These are phyloP conservation scores for Fonsecaea pugnacius DNA, from an alignment of 2,329 filamentous ascomycete genomes.

Conservation along the genomic window DNA sequence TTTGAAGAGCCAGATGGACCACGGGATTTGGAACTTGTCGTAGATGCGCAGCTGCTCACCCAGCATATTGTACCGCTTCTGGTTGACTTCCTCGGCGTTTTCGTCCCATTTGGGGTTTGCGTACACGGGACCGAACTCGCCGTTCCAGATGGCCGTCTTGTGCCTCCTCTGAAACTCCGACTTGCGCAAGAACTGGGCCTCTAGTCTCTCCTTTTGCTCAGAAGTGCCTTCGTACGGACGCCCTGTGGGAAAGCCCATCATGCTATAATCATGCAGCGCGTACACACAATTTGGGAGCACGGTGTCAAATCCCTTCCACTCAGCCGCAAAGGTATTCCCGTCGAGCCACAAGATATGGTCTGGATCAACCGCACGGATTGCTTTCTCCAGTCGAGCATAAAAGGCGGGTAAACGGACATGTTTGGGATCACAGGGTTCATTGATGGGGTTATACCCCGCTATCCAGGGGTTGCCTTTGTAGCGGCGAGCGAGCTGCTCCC, in stretches of 20 bases:
- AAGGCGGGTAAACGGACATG: conserved; percentile 53
- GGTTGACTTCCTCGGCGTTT: conserved; percentile 38
- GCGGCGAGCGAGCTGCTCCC: conserved; percentile 52
- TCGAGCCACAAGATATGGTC: conserved; percentile 54
- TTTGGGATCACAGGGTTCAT: conserved; percentile 56
- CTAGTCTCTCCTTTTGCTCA: conserved; percentile 49
- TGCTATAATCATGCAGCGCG: conserved; percentile 40
- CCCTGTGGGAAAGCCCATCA: conserved; percentile 51
- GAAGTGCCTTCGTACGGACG: conserved; percentile 48
- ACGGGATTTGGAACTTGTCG: conserved; percentile 57
- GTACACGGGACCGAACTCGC: conserved; percentile 58
- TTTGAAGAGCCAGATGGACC: conserved; percentile 66
- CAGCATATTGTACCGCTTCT: conserved; percentile 52
- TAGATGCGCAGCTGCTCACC: conserved; percentile 58
- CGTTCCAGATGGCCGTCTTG: conserved; percentile 56
- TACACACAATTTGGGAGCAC: conserved; percentile 46
- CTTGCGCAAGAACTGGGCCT: conserved; percentile 53
- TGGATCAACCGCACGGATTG: conserved; percentile 52
- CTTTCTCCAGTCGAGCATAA: conserved; percentile 54
- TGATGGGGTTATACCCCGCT: conserved; percentile 60
- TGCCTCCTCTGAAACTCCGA: conserved; percentile 53
- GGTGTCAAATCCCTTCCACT: conserved; percentile 51
- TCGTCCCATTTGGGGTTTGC: conserved; percentile 35
- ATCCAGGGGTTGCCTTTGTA: conserved; percentile 54
- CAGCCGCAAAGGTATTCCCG: conserved; percentile 53